Percentiles rank a stretch among this genome's conserved stretches.
These are phyloP conservation scores for Vitis hybrid DNA, from an alignment of 177 flowering plant species.

Conservation along the genomic window DNA sequence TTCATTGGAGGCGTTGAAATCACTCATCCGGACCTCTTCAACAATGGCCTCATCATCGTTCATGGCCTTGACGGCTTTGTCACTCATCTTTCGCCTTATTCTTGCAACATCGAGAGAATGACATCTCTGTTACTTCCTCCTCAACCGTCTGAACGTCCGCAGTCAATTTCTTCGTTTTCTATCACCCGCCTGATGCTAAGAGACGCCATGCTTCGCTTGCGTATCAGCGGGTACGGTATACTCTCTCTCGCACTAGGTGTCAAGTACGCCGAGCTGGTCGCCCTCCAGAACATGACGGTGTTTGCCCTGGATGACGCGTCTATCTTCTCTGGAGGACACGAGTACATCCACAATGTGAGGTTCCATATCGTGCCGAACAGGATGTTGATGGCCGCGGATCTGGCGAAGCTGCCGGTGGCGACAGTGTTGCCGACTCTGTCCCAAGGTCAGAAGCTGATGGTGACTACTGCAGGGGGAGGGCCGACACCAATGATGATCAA, in stretches of 20 bases:
- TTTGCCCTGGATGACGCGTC: constrained; percentile 59
- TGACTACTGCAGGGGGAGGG: constrained; percentile 41
- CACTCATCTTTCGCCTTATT: constrained; percentile 48
- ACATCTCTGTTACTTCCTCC: constrained; percentile 25
- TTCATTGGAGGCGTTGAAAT: constrained; percentile 59
- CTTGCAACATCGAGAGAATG: constrained; percentile 50
- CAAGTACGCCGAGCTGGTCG: constrained; percentile 51
- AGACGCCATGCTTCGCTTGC: constrained; percentile 59
- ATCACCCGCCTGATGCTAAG: constrained; percentile 54
- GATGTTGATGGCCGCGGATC: constrained; percentile 41
- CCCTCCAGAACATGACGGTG: constrained; percentile 47
- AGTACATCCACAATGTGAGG: constrained; percentile 45
- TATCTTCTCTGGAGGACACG: constrained; percentile 58
- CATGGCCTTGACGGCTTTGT: constrained; percentile 59
- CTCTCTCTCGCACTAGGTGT: constrained; percentile 52
- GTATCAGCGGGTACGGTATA: constrained; percentile 51
- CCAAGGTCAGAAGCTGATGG: constrained; percentile 38
- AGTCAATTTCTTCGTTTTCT: constrained; percentile 9
- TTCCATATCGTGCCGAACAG: constrained; percentile 64
- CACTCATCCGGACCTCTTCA: constrained; percentile 61
- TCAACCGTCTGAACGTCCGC: constrained; percentile 3
- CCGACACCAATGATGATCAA: constrained; percentile 52
- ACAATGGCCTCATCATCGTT: constrained; percentile 50
- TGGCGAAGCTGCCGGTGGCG: constrained; percentile 42
- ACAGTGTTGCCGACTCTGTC: constrained; percentile 48